These are phyloP conservation scores for Noccaea bulbosa DNA, from an alignment of 345 rosid species.

Conservation along the genomic window DNA sequence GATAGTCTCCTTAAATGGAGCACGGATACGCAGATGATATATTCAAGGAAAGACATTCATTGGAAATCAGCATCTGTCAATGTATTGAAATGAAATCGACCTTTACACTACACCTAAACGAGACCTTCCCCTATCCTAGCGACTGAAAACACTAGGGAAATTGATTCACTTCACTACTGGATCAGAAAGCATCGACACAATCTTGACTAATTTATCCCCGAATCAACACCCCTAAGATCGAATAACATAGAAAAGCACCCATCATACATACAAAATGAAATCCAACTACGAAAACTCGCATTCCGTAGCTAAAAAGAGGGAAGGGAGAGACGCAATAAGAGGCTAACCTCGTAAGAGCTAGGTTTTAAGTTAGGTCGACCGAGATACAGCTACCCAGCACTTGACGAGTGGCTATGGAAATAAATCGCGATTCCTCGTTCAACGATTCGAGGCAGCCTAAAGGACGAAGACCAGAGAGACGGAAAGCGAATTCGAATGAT, in stretches of 20 bases:
- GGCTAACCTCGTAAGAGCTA: conserved; percentile 35
- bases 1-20: background rate
- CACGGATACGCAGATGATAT: background rate
- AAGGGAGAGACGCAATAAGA: conserved; percentile 16
- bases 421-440: conserved; percentile 7
- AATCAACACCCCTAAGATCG: conserved; percentile 44
- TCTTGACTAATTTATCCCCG: background rate
- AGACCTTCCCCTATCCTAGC: conserved; percentile 23
- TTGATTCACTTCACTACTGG: background rate
- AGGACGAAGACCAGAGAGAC: conserved; percentile 9
- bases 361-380: conserved; percentile 36
- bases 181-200: conserved; percentile 24
- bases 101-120: conserved; percentile 10
- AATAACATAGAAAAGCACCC: conserved; percentile 21
- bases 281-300: conserved; percentile 20
- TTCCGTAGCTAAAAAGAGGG: conserved; percentile 4
- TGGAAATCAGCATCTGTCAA: background rate
- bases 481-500: conserved; percentile 26
- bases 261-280: conserved; percentile 19
- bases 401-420: conserved; percentile 23
- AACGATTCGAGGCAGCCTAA: conserved; percentile 17
- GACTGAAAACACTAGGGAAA: conserved; percentile 8
- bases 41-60: background rate
- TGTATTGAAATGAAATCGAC: conserved; percentile 2
- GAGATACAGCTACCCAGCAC: conserved; percentile 12